A percentile compares a stretch with the other conserved stretches of the same genome.
phyloP scores from a whole-genome alignment of 495 filamentous ascomycete genomes.

The Beverwykella pulmonaria region DNA sequence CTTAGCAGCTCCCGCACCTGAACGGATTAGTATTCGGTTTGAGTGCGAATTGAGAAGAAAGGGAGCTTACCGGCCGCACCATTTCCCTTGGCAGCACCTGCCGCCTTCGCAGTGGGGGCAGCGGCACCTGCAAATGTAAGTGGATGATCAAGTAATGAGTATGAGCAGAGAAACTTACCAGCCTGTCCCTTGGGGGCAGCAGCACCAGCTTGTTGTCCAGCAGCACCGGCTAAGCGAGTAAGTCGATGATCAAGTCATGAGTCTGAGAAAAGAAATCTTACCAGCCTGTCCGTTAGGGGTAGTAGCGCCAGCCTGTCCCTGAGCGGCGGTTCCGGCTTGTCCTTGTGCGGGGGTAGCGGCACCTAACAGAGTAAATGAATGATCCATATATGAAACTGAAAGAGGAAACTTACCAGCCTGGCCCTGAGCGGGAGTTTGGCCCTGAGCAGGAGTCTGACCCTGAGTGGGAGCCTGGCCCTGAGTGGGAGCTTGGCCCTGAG shows the following conservation, averaged over 20 bases:
- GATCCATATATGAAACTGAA: no score
- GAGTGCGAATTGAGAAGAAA: neutral
- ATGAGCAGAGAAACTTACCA: no score
- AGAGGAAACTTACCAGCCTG: neutral
- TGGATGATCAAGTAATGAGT: no score
- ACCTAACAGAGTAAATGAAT: neutral
- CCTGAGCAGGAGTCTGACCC: conserved; percentile 8
- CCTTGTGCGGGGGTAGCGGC: neutral
- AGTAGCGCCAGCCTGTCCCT: conserved; percentile 3
- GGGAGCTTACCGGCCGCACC: neutral
- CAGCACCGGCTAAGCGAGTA: no score
- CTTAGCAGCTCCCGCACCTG: neutral
- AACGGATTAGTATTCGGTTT: neutral
- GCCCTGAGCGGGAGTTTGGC: conserved; percentile 9
- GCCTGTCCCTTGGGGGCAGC: neutral
- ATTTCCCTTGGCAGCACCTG: neutral
- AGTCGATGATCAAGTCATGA: no score
- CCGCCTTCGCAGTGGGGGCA: neutral
- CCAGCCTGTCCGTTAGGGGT: conserved; percentile 1
- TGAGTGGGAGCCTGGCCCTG: conserved; percentile 8
- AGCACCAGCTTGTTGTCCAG: conserved; percentile 7
- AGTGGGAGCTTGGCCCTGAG: no score
- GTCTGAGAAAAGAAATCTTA: no score
- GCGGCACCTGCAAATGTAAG: neutral
- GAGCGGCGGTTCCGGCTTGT: neutral